phyloP scores from a whole-genome alignment of 306 rosid species.

The Arachis stenosperma region DNA sequence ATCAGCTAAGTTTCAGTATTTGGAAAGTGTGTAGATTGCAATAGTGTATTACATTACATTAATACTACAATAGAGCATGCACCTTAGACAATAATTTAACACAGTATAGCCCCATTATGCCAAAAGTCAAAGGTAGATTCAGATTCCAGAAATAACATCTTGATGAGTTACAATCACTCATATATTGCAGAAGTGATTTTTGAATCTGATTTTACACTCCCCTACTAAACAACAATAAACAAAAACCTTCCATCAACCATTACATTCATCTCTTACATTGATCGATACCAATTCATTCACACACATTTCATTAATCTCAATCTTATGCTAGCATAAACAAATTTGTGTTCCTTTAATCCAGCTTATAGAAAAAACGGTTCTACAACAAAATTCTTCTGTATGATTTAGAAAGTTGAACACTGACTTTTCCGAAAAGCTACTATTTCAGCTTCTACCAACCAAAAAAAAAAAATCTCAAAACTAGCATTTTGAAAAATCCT shows the following conservation, averaged over 20 bases:
- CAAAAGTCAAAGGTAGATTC: neutral
- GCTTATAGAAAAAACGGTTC: too few relatives aligned
- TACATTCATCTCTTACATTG: neutral
- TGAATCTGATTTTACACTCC: neutral
- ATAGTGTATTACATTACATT: neutral
- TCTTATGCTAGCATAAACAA: neutral
- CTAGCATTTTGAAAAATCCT: too few relatives aligned
- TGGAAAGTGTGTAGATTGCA: conserved; percentile 9
- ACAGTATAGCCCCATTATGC: neutral
- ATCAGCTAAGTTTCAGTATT: conserved; percentile 37
- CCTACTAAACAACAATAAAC: conserved; percentile 2
- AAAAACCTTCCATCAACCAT: neutral
- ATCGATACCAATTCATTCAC: neutral
- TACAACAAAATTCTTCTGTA: too few relatives aligned
- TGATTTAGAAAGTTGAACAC: too few relatives aligned
- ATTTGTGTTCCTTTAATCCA: neutral
- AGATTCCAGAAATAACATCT: neutral
- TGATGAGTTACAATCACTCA: neutral
- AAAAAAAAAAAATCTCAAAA: too few relatives aligned
- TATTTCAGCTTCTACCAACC: too few relatives aligned
- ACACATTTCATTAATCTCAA: too few relatives aligned
- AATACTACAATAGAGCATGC: neutral
- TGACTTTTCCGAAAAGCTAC: too few relatives aligned
- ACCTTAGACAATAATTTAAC: conserved; percentile 21
- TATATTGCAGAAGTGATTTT: neutral